Evolutionary conservation across 1,284 basidiomycete genomes (phyloP).

Genomic region (Schizophyllum amplum): DNA sequence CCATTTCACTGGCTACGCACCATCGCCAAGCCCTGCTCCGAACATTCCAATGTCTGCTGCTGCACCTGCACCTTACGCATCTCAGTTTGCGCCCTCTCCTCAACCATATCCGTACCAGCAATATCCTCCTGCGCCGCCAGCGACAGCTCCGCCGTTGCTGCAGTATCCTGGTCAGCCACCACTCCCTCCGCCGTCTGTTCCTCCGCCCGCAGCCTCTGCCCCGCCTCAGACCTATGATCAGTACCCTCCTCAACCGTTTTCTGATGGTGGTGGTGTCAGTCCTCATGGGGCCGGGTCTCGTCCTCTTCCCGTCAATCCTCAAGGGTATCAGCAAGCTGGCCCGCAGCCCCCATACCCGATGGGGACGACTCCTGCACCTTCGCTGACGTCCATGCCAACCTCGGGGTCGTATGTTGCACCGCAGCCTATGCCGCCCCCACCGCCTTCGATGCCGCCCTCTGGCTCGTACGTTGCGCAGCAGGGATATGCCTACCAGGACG

Average conservation of each 20-base stretch:
- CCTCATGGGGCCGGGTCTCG: slow-evolving; percentile 35
- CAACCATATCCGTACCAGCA: slow-evolving; percentile 31
- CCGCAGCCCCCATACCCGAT: background rate
- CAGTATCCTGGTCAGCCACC: slow-evolving; percentile 7
- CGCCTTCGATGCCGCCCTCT: background rate
- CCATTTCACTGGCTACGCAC: slow-evolving; percentile 25
- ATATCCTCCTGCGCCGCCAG: slow-evolving; percentile 19
- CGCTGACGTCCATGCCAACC: background rate
- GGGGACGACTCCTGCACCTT: background rate
- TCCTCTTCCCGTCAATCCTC: slow-evolving; percentile 32
- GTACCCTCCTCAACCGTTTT: slow-evolving; percentile 26
- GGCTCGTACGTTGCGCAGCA: background rate
- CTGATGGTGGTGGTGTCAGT: slow-evolving; percentile 25
- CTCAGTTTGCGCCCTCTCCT: slow-evolving; percentile 26
- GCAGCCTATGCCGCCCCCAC: background rate
- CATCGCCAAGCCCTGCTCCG: slow-evolving; percentile 19
- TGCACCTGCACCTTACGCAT: slow-evolving; percentile 20
- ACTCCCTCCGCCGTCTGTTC: slow-evolving; percentile 13
- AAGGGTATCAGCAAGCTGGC: background rate
- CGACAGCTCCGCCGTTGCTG: slow-evolving; percentile 6
- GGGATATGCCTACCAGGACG: slow-evolving; percentile 1
- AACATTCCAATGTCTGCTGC: slow-evolving; percentile 8
- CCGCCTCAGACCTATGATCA: slow-evolving; percentile 19
- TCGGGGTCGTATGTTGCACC: background rate
- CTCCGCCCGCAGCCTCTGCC: slow-evolving; percentile 8